Percentiles rank a stretch among this genome's conserved stretches.
These are phyloP conservation scores for Orobanche coerulescens DNA, from an alignment of 257 asterid species.

Conservation along the genomic window DNA sequence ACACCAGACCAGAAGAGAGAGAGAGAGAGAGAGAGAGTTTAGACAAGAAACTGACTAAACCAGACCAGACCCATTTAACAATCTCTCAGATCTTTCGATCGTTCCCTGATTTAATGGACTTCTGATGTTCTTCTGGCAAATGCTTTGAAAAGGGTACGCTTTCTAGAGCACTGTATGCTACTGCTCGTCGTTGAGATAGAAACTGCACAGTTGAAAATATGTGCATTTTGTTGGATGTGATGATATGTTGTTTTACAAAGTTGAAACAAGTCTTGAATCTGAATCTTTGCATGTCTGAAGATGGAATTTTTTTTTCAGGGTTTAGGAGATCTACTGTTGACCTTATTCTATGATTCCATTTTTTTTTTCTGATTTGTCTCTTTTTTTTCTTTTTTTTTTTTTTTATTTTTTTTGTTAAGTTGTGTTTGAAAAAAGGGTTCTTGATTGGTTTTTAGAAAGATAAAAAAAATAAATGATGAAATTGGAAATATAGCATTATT, in stretches of 20 bases:
- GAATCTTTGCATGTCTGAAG: conserved; percentile 19
- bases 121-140: conserved; percentile 21
- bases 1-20: too few relatives aligned
- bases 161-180: conserved; percentile 14
- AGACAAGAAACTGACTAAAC: conserved; percentile 25
- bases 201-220: conserved; percentile 8
- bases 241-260: conserved; percentile 12
- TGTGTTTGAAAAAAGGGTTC: too few relatives aligned
- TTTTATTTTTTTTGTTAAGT: conserved; percentile 12
- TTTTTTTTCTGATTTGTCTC: conserved; percentile 12
- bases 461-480: too few relatives aligned
- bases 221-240: conserved; percentile 27
- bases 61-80: conserved; percentile 22
- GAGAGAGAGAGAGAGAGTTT: conserved; percentile 21
- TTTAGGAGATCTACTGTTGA: conserved; percentile 32
- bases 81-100: conserved; percentile 32
- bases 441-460: too few relatives aligned
- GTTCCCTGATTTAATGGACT: conserved; percentile 25
- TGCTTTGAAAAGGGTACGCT: conserved; percentile 29
- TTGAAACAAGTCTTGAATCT: conserved; percentile 24
- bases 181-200: conserved; percentile 15
- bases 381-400: conserved; percentile 17
- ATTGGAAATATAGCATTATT: too few relatives aligned
- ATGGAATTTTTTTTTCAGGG: conserved; percentile 28
- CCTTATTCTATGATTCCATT: neutral